Conservation (phyloP, 2,329 filamentous ascomycete species). For the Fusarium denticulatum region DNA sequence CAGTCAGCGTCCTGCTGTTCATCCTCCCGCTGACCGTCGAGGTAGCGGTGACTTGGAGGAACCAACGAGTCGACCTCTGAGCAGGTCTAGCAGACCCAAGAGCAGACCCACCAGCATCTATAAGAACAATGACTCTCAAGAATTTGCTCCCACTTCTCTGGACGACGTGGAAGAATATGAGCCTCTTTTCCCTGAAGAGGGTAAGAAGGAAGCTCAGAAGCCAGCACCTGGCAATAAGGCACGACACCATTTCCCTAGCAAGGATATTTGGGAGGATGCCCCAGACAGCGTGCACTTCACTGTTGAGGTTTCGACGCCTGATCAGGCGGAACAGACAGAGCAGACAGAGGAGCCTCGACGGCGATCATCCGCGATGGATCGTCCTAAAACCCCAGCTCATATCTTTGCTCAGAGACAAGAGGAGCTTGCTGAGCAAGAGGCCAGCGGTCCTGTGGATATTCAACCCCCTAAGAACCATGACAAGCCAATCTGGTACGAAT, state of each 20-base stretch:
- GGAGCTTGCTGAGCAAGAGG: constrained; percentile 69
- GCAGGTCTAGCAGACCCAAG: constrained; percentile 55
- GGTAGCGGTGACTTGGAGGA: constrained; percentile 67
- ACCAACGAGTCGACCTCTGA: constrained; percentile 70
- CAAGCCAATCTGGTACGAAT: constrained; percentile 56
- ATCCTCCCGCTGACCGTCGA: constrained; percentile 74
- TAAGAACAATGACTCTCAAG: constrained; percentile 60
- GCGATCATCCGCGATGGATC: constrained; percentile 47
- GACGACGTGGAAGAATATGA: constrained; percentile 96
- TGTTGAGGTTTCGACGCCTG: constrained; percentile 86
- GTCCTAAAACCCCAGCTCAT: constrained; percentile 67
- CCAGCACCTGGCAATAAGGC: constrained; percentile 58
- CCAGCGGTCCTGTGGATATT: constrained; percentile 43
- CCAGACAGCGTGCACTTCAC: constrained; percentile 83
- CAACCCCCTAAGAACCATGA: constrained; percentile 45
- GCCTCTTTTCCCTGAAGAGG: constrained; percentile 87
- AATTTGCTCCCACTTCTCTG: constrained; percentile 74
- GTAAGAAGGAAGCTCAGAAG: constrained; percentile 59
- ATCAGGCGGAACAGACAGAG: constrained; percentile 51
- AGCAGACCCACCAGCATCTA: constrained; percentile 64
- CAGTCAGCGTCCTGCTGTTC: constrained; percentile 81
- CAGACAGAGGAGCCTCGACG: constrained; percentile 53
- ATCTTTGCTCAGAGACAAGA: constrained; percentile 74
- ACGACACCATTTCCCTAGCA: constrained; percentile 84
- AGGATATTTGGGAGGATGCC: constrained; percentile 97